phyloP scores from a whole-genome alignment of 164 flowering plant species.

The Chimonanthus praecox region DNA sequence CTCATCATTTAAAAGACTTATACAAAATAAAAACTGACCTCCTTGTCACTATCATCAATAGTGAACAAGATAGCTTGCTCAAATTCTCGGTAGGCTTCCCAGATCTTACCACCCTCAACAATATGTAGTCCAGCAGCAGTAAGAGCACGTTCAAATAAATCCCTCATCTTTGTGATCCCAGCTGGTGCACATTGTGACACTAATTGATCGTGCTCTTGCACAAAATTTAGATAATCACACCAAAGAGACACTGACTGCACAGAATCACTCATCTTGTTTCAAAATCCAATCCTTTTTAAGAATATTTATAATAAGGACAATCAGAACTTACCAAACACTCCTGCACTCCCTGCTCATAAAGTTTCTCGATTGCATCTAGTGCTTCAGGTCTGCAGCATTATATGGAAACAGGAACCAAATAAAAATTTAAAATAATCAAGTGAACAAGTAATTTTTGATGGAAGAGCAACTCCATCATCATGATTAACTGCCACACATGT shows the following conservation, averaged over 20 bases:
- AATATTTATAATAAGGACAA: background rate
- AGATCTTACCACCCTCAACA: constrained; percentile 66
- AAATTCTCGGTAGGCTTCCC: constrained; percentile 85
- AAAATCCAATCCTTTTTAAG: background rate
- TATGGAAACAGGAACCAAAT: background rate
- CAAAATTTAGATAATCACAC: constrained; percentile 80
- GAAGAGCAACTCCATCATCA: background rate
- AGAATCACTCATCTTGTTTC: constrained; percentile 4
- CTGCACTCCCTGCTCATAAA: constrained; percentile 67
- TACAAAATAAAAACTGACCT: constrained; percentile 35
- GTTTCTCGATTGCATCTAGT: constrained; percentile 44
- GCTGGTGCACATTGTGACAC: constrained; percentile 40
- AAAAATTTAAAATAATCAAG: background rate
- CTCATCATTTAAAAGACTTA: no score
- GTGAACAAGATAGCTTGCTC: constrained; percentile 57
- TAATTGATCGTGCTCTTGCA: constrained; percentile 59
- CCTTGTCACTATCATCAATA: constrained; percentile 40
- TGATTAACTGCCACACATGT: no score
- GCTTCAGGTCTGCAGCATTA: constrained; percentile 48
- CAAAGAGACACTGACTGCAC: constrained; percentile 89
- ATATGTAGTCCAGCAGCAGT: constrained; percentile 88
- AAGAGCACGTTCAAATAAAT: constrained; percentile 84
- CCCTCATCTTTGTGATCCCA: constrained; percentile 67
- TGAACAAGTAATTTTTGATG: background rate
- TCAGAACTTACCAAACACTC: constrained; percentile 73